Percentiles rank a stretch among this genome's conserved stretches.
Evolutionary conservation across 2,329 filamentous ascomycete species (phyloP).

Genomic region (Xylaria polymorpha): DNA sequence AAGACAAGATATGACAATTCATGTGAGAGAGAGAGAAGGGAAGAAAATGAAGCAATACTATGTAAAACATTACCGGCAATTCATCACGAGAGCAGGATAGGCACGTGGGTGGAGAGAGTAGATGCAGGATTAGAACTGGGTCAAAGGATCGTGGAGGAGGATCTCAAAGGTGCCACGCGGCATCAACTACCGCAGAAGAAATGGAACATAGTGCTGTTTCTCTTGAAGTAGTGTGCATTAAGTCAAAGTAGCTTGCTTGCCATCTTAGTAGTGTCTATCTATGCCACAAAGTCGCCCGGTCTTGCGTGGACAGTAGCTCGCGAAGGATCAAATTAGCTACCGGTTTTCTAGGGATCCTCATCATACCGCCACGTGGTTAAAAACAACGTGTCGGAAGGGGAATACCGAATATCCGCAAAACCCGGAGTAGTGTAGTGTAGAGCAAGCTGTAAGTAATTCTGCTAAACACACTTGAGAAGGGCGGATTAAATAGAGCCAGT

Average conservation of each 20-base stretch:
- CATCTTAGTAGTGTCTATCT: neutral
- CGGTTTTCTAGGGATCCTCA: neutral
- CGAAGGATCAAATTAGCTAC: slow-evolving; percentile 10
- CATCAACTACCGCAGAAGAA: neutral
- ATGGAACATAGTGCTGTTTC: neutral
- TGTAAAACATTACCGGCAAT: neutral
- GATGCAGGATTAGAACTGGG: neutral
- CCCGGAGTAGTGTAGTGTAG: too few species aligned
- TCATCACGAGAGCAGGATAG: neutral
- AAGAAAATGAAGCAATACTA: neutral
- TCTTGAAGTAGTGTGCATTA: neutral
- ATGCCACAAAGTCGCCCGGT: neutral
- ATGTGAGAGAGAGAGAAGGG: neutral
- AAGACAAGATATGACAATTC: neutral
- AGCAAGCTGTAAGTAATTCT: neutral
- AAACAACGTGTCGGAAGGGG: neutral
- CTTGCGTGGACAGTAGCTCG: neutral
- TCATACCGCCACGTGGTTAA: neutral
- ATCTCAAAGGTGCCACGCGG: neutral
- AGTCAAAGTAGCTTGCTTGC: neutral
- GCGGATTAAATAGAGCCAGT: neutral
- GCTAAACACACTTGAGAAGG: neutral
- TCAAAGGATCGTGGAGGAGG: neutral
- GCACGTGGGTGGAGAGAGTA: neutral
- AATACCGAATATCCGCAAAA: neutral